Percentiles rank a stretch among this genome's conserved stretches.
These are phyloP conservation scores for Aspergillus leporis DNA, from an alignment of 495 filamentous ascomycete species.

Conservation along the genomic window DNA sequence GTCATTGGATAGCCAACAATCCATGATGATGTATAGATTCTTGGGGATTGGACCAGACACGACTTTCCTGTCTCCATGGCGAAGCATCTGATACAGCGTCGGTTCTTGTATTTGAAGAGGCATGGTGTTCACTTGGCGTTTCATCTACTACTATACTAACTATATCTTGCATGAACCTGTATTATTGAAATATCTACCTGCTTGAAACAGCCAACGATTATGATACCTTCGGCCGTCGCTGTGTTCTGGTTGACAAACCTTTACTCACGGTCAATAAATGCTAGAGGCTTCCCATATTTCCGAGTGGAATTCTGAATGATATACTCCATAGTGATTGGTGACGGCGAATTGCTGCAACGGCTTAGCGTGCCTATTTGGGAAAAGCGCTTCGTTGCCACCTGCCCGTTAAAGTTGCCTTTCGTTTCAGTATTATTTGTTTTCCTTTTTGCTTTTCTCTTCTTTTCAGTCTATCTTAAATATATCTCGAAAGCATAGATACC, in stretches of 20 bases:
- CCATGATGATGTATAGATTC: conserved; percentile 3
- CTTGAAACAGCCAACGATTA: not conserved
- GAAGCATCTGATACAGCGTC: conserved; percentile 19
- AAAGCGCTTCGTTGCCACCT: too few species aligned
- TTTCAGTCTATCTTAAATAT: too few species aligned
- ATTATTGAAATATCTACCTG: not conserved
- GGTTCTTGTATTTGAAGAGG: conserved; percentile 19
- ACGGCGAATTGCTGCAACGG: too few species aligned
- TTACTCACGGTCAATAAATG: too few species aligned
- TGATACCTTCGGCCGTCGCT: not conserved
- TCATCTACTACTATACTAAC: not conserved
- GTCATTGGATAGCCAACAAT: conserved; percentile 1
- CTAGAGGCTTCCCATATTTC: not conserved
- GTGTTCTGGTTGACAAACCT: too few species aligned
- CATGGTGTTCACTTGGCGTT: conserved; percentile 22
- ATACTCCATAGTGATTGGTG: not conserved
- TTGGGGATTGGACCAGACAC: not conserved
- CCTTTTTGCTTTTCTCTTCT: too few species aligned
- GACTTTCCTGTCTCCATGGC: not conserved
- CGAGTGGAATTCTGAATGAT: too few species aligned
- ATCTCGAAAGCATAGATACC: too few species aligned
- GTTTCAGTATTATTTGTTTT: too few species aligned
- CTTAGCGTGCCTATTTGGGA: too few species aligned
- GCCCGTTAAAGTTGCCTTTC: too few species aligned
- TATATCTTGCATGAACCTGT: conserved; percentile 2